Evolutionary conservation across 129 eudicot species (phyloP), one percentile per base, ranked within the genome.

Genomic region (Glebionis coronaria): DNA sequence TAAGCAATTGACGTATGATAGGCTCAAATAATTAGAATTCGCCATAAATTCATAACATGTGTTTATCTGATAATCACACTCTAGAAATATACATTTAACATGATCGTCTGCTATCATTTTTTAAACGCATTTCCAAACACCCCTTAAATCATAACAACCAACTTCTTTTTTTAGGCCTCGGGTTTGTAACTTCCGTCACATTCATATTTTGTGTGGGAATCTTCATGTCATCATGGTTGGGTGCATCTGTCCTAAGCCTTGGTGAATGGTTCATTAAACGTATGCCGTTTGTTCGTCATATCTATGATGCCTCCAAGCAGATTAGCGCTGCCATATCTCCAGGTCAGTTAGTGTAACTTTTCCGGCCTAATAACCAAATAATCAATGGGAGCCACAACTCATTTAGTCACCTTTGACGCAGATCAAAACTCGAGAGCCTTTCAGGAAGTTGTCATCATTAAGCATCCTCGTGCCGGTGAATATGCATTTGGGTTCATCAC

Each of bases 401-500:
- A n/a, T 16, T 63, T 28, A 19, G 40, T 20, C 21, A 38, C 40
- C 18, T 42, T 40, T 14, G 62, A 68, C 65, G 60, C 88, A 88
- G 95, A 88, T 76, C 95, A 88, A 50, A 88, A 88, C 74, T 25
- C 88, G 4, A 82, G 85, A 72, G 95, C 95, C 20, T 88, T 88
- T 45, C 80, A 88, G 82, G 95, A 88, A 80, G 95, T 88, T 42
- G 95, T 85, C 63, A 84, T 88, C 50, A 88, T 88, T 44, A 82
- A 77, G 80, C 97, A 90, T 87, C 97, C 97, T 15, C 97, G 97
- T 49, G 78, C 85, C 63, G 95, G 97, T 65, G 97, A 90, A 86
- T 86, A 80, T 84, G 95, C 97, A 52, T 83, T 90, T 73, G 95
- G 95, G 76, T 86, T 90, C 81, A 90, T 90, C 70, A 87, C 97